Base-by-base conservation (phyloP, 116 monocot species). In the Zostera marina region DNA sequence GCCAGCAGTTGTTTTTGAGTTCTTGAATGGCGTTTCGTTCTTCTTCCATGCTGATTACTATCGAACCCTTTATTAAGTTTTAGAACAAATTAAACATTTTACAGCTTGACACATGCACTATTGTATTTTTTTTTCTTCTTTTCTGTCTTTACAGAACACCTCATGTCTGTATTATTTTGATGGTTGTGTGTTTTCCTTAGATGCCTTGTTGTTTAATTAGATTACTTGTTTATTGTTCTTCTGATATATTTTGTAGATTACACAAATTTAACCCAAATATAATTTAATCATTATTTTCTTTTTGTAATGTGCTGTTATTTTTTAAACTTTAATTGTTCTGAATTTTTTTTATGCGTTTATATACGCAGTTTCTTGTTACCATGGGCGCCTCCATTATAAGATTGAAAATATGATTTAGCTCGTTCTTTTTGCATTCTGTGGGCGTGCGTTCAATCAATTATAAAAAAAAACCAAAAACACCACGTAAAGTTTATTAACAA, bases 41-140 rank as follows among this genome's bases (percentile, higher is more conserved):
- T 39, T 22, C 38, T 17, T 16, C 32, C 56, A 15, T 56, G 56
- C 56, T 56, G 56, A 56, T 56, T 5, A 32, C 5, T 32, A 32
- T 41, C 16, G 39, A 56, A 39, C 41, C 56, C 40, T 41, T 8
- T 40, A 56, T 16, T 38, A 56, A 56, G 41, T 9, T 40, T 51
- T 56, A 56, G 39, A 39, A 40, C 16, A 15, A 39, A 56, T 56
- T 38, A 56, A 39, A 26, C 56, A 39, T 56, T 56, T 56, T 38
- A 56, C 38, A 56, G 38, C 32, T 32, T 32, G 39, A 56, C 56
- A 56, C 15, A 53, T 53, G 56, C 39, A 56, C 16, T 56, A 8
- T 56, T 51, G 16, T 51, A 51, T 19, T 20, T 40, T 56, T 13
- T 39, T 53, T 12, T 40, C 39, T 56, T 16, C 56, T 32, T 38